These are phyloP conservation scores for Apiospora sp. DNA, from an alignment of 2,329 filamentous ascomycete species.

Conservation along the genomic window DNA sequence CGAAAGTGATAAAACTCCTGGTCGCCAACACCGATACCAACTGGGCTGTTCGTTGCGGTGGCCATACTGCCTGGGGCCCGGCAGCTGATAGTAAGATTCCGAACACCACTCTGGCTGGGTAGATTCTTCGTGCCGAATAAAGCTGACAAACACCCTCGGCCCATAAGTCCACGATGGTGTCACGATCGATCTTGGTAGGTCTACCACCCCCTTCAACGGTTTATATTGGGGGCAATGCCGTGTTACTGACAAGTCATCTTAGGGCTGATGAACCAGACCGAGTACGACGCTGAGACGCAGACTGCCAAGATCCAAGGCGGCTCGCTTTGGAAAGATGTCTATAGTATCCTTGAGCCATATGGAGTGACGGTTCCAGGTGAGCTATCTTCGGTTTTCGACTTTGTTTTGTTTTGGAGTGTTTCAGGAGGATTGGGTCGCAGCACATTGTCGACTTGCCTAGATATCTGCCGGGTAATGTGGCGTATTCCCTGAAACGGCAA, in stretches of 20 bases:
- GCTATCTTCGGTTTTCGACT: neutral
- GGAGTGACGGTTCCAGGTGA: constrained; percentile 22
- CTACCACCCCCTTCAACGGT: neutral
- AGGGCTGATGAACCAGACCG: constrained; percentile 20
- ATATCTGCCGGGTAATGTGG: neutral
- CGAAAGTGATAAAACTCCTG: constrained; percentile 40
- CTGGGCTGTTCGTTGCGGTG: constrained; percentile 23
- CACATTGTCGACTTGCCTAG: too few species aligned
- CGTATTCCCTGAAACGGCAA: neutral
- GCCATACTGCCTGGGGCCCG: constrained; percentile 21
- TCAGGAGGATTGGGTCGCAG: too few species aligned
- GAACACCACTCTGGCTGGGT: neutral
- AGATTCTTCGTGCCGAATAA: neutral
- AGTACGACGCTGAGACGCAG: constrained; percentile 13
- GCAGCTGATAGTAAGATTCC: constrained; percentile 21
- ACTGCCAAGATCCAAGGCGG: constrained; percentile 24
- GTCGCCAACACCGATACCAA: constrained; percentile 1
- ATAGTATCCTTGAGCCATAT: neutral
- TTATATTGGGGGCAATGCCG: neutral
- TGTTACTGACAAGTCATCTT: neutral
- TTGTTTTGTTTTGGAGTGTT: too few species aligned
- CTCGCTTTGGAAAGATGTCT: constrained; percentile 23
- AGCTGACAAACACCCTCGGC: neutral
- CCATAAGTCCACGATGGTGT: constrained; percentile 15
- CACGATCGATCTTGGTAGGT: constrained; percentile 24